phyloP scores from a whole-genome alignment of 257 asterid genomes.

The Lycium ferocissimum region DNA sequence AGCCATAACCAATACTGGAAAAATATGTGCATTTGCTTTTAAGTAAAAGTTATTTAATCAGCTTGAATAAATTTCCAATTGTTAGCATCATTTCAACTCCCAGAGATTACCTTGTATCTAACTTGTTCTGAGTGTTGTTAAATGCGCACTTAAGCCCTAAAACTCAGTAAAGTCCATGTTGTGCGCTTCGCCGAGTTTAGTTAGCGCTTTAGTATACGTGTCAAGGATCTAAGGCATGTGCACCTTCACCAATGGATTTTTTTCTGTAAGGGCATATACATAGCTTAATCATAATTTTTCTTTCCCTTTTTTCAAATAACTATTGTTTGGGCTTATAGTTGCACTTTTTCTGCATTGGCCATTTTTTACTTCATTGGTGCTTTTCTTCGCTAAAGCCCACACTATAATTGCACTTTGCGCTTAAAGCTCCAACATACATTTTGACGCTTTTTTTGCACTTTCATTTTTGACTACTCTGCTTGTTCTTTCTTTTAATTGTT shows the following conservation, averaged over 20 bases:
- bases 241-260: slow-evolving; percentile 11
- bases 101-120: neutral
- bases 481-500: slow-evolving; percentile 35
- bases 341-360: neutral
- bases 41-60: neutral
- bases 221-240: neutral
- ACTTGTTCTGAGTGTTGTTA: neutral
- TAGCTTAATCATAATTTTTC: neutral
- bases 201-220: neutral
- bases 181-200: neutral
- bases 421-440: neutral
- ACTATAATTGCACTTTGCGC: neutral
- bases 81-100: slow-evolving; percentile 24
- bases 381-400: neutral
- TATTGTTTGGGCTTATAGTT: neutral
- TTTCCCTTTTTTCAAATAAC: neutral
- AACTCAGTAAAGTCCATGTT: neutral
- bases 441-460: neutral
- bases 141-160: neutral
- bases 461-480: neutral
- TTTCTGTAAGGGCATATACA: neutral
- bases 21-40: neutral
- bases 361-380: neutral
- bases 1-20: slow-evolving; percentile 5
- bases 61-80: neutral